These are phyloP conservation scores for Colletotrichum echinochloae DNA, from an alignment of 2,329 filamentous ascomycete species.

Conservation along the genomic window DNA sequence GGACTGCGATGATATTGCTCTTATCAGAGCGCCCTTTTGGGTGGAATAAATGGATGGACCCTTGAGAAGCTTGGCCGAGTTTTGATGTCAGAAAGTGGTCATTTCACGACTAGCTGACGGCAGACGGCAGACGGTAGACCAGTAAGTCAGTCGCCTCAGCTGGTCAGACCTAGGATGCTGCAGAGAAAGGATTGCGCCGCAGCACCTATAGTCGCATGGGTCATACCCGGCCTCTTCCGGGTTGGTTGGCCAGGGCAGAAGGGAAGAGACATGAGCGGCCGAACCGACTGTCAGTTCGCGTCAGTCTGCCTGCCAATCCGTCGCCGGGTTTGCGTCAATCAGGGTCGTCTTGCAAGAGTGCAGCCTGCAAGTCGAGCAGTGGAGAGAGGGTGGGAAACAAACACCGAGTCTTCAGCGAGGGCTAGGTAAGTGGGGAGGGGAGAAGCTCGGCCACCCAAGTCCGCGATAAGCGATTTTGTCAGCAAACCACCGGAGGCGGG, in stretches of 20 bases:
- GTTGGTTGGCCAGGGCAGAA: slow-evolving; percentile 19
- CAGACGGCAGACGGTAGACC: slow-evolving; percentile 1
- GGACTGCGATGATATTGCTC: slow-evolving; percentile 31
- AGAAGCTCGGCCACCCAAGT: slow-evolving; percentile 22
- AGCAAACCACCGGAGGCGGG: slow-evolving; percentile 19
- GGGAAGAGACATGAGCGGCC: slow-evolving; percentile 28
- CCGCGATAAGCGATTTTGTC: slow-evolving; percentile 33
- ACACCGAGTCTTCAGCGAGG: slow-evolving; percentile 39
- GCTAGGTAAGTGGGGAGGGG: not conserved
- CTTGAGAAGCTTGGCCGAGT: slow-evolving; percentile 28
- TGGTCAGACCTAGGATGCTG: slow-evolving; percentile 30
- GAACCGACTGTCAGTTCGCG: not conserved
- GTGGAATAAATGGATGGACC: slow-evolving; percentile 40
- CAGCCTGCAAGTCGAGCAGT: slow-evolving; percentile 23
- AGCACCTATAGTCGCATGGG: slow-evolving; percentile 25
- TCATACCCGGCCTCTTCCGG: slow-evolving; percentile 27
- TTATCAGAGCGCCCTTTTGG: slow-evolving; percentile 37
- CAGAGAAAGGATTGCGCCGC: slow-evolving; percentile 28
- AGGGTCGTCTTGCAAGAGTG: slow-evolving; percentile 14
- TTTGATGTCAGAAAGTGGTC: slow-evolving; percentile 38
- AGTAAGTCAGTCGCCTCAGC: slow-evolving; percentile 36
- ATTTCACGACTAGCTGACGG: slow-evolving; percentile 32
- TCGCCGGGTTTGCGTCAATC: not conserved
- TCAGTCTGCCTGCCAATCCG: not conserved
- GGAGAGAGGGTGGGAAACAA: slow-evolving; percentile 10